A percentile compares a stretch with the other conserved stretches of the same genome.
Evolutionary conservation across 1,284 basidiomycete species (phyloP).

Genomic region (Wallemia hederae): DNA sequence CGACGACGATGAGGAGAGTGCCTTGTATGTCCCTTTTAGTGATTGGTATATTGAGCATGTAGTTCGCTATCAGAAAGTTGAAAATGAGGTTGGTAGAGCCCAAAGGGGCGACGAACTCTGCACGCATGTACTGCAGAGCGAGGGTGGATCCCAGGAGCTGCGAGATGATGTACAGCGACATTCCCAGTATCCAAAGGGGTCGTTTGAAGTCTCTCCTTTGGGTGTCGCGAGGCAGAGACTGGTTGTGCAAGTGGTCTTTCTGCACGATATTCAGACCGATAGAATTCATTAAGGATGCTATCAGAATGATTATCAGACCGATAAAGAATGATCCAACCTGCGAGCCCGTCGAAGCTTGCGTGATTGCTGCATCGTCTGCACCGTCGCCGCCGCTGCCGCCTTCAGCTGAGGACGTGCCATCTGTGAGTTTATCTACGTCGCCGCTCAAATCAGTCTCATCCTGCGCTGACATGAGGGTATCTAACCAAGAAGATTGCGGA

Average conservation of each 20-base stretch:
- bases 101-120: conserved; percentile 61
- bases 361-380: no score
- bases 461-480: not conserved
- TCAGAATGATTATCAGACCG: conserved; percentile 37
- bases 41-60: conserved; percentile 29
- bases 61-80: conserved; percentile 54
- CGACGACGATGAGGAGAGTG: conserved; percentile 45
- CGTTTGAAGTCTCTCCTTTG: not conserved
- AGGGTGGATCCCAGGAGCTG: conserved; percentile 61
- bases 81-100: conserved; percentile 59
- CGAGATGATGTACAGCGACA: conserved; percentile 26
- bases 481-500: not conserved
- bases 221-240: not conserved
- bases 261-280: conserved; percentile 54
- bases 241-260: conserved; percentile 35
- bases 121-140: conserved; percentile 57
- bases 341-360: not conserved
- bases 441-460: not conserved
- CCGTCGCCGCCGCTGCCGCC: no score
- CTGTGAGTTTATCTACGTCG: not conserved
- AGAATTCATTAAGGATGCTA: conserved; percentile 52
- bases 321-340: conserved; percentile 8
- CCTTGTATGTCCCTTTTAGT: conserved; percentile 53
- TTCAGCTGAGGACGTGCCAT: no score
- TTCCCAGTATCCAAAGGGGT: conserved; percentile 3